Evolutionary conservation across 805 yeast genomes (phyloP), one percentile per base, ranked within the genome.

Genomic region (Ogataea ramenticola): DNA sequence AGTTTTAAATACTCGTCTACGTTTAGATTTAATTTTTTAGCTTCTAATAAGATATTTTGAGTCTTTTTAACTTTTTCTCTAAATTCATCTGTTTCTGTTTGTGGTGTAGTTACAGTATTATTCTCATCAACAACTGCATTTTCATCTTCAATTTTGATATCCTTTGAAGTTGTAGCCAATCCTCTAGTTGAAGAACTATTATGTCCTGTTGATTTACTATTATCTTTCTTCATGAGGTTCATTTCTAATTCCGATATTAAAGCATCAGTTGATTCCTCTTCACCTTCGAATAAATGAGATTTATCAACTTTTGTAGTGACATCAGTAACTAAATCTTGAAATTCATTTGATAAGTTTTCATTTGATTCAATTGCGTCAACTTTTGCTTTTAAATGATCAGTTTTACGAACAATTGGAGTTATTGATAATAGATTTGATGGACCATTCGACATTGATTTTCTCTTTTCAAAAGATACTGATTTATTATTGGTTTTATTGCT

Each of bases 241-340:
- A 10, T n/a, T 11, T 16, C 37, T 15, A 34, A 6, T 17, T 34
- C n/a, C 9, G 24, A 19, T 19, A 34, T 17, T 20, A 24, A 5
- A 4, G 15, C 16, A 10, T 46, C 48, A 7, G 45, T 33, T 12
- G 27, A 17, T 31, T 48, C 52, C 34, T 53, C 56, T 39, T 68
- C 75, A 39, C 65, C 71, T 16, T 65, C 67, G 43, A 68, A 68
- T 17, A 69, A 55, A 42, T 69, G 72, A 2, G 69, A 51, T 43
- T 62, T 58, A 10, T 53, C 48, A 1, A 67, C 63, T 10, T 61
- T 61, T 22, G 55, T 49, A 29, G 60, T 64, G 2, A 66, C 60
- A 20, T 68, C 72, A 19, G 52, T 53, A 4, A 70, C 49, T 43
- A 70, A 43, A 9, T 38, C 42, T 34, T 48, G 48, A 33, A 51